These are phyloP conservation scores for Podaxis sp. DNA, from an alignment of 768 basidiomycete species.

Conservation along the genomic window DNA sequence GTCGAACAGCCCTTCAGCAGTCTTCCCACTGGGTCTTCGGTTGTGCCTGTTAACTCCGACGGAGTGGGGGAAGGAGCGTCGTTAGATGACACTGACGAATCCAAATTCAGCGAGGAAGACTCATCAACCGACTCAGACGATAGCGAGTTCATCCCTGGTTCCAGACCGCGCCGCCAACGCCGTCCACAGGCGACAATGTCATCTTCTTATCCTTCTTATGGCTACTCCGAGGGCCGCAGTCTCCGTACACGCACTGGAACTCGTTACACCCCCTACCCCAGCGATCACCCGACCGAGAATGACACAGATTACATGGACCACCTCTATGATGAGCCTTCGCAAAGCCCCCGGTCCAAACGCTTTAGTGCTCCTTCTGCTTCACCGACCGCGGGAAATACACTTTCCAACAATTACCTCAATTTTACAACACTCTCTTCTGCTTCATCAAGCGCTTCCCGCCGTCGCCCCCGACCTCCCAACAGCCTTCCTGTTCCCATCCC, in stretches of 20 bases:
- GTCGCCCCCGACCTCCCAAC: conserved; percentile 25
- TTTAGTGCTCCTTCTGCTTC: conserved; percentile 8
- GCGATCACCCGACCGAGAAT: conserved; percentile 9
- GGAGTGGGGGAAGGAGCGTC: conserved; percentile 28
- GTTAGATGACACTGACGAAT: conserved; percentile 20
- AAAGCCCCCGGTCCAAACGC: background rate
- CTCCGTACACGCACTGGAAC: conserved; percentile 27
- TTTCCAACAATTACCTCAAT: background rate
- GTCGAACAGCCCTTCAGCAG: conserved; percentile 6
- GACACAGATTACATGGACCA: conserved; percentile 5
- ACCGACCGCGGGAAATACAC: background rate
- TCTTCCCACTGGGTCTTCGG: background rate
- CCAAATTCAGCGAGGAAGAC: conserved; percentile 13
- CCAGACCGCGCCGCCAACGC: conserved; percentile 18
- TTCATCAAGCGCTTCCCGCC: conserved; percentile 3
- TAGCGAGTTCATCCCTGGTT: conserved; percentile 31
- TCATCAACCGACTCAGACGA: conserved; percentile 25
- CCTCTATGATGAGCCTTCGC: background rate
- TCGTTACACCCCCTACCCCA: conserved; percentile 26
- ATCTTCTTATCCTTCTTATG: conserved; percentile 11
- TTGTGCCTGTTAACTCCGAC: conserved; percentile 9
- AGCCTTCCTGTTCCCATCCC: conserved; percentile 57
- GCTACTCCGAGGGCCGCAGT: conserved; percentile 19
- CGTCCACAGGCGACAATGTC: conserved; percentile 15
- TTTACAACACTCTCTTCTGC: conserved; percentile 15